phyloP scores from a whole-genome alignment of 208 protist genomes.

The Vickermania spadyakhi region DNA sequence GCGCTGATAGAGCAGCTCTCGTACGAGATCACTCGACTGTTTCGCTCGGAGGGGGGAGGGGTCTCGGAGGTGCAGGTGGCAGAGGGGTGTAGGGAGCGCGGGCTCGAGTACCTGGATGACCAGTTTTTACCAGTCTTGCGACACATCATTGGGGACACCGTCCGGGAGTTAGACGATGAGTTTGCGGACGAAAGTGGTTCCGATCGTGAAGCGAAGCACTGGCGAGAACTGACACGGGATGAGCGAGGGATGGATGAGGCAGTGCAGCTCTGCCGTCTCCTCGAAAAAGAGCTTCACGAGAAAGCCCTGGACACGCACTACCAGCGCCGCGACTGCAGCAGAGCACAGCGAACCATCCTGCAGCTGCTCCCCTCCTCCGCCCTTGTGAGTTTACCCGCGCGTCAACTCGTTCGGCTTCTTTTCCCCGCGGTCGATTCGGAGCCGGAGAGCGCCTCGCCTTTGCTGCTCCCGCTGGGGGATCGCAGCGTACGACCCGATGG shows the following conservation, averaged over 20 bases:
- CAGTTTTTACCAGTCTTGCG: slow-evolving; percentile 26
- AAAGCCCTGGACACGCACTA: neutral
- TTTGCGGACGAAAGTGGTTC: neutral
- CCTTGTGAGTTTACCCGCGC: neutral
- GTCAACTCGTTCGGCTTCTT: neutral
- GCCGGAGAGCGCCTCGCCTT: neutral
- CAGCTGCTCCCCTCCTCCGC: neutral
- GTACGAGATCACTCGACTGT: neutral
- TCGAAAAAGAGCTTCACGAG: too few species aligned
- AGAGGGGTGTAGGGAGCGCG: slow-evolving; percentile 21
- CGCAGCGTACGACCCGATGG: slow-evolving; percentile 21
- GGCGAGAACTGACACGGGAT: neutral
- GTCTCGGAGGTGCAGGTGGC: slow-evolving; percentile 10
- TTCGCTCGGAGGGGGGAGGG: neutral
- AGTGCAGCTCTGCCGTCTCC: neutral
- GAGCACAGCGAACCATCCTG: neutral
- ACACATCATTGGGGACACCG: neutral
- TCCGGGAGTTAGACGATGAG: neutral
- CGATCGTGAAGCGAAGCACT: neutral
- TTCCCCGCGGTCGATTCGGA: neutral
- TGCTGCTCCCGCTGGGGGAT: slow-evolving; percentile 16
- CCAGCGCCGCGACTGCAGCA: neutral
- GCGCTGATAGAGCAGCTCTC: neutral
- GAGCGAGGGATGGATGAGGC: neutral
- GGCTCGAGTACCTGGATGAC: slow-evolving; percentile 43